A percentile compares a stretch with the other conserved stretches of the same genome.
phyloP scores from a whole-genome alignment of 2,329 filamentous ascomycete species.

The Fonsecaea multimorphosa region DNA sequence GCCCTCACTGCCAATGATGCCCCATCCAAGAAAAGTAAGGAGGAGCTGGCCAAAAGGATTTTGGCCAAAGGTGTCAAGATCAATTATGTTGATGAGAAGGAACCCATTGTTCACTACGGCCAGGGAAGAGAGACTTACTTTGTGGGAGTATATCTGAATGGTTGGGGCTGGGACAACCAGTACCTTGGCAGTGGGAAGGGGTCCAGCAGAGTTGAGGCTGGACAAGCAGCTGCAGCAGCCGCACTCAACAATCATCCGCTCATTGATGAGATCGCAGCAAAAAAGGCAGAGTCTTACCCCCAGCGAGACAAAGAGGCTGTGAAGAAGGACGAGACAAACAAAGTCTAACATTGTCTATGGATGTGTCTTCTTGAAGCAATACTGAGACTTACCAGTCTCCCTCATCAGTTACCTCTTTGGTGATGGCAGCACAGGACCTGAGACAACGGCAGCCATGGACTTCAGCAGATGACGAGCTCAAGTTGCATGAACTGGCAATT shows the following conservation, averaged over 20 bases:
- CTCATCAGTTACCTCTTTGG: not conserved
- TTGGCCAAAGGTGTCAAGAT: slow-evolving; percentile 64
- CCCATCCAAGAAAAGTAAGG: slow-evolving; percentile 57
- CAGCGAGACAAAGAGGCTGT: slow-evolving; percentile 31
- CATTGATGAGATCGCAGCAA: slow-evolving; percentile 48
- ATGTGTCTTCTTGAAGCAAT: not conserved
- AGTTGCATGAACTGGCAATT: not conserved
- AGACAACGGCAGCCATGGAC: not conserved
- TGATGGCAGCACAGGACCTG: not conserved
- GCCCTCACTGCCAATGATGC: slow-evolving; percentile 37
- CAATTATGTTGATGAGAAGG: slow-evolving; percentile 61
- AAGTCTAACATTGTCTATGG: slow-evolving; percentile 10
- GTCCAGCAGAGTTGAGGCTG: slow-evolving; percentile 52
- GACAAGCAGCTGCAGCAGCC: slow-evolving; percentile 51
- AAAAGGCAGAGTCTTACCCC: slow-evolving; percentile 42
- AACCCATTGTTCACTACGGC: slow-evolving; percentile 43
- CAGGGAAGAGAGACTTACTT: slow-evolving; percentile 50
- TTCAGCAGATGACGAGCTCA: not conserved
- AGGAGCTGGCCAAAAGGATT: slow-evolving; percentile 59
- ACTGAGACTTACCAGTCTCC: too few relatives aligned
- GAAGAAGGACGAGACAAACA: slow-evolving; percentile 1
- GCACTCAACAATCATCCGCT: slow-evolving; percentile 49
- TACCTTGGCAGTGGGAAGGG: slow-evolving; percentile 55
- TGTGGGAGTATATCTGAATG: slow-evolving; percentile 55
- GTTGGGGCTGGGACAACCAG: slow-evolving; percentile 54